Percentiles rank a stretch among this genome's conserved stretches.
phyloP scores from a whole-genome alignment of 2,329 filamentous ascomycete genomes.

The Curvularia sp. region DNA sequence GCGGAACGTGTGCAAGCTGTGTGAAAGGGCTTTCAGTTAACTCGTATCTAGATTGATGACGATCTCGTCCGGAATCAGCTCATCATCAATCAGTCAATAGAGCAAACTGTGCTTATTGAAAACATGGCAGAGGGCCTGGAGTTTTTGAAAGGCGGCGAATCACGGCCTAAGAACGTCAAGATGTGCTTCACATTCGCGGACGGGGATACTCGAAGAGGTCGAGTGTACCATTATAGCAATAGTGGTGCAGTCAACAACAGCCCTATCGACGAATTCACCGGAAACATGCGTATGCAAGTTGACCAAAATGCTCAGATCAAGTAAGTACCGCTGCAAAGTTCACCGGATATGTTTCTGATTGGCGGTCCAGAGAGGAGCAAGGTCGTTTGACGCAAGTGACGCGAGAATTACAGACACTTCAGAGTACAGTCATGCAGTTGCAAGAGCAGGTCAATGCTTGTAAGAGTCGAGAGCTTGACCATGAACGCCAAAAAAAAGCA shows the following conservation, averaged over 20 bases:
- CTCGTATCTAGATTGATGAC: conserved; percentile 71
- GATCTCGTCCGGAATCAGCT: conserved; percentile 79
- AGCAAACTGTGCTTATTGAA: conserved; percentile 81
- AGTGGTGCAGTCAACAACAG: conserved; percentile 59
- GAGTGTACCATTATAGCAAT: conserved; percentile 51
- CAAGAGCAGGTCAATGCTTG: conserved; percentile 56
- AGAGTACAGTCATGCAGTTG: conserved; percentile 43
- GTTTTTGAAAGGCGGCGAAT: conserved; percentile 68
- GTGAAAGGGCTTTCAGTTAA: conserved; percentile 4
- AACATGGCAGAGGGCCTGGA: conserved; percentile 70
- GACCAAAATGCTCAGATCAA: conserved; percentile 73
- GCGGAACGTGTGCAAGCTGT: conserved; percentile 3
- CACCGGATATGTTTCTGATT: conserved; percentile 11
- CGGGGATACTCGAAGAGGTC: conserved; percentile 66
- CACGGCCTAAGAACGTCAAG: conserved; percentile 69
- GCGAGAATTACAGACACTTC: conserved; percentile 42
- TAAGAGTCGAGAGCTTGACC: conserved; percentile 58
- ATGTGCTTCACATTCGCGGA: conserved; percentile 75
- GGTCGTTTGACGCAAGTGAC: conserved; percentile 60
- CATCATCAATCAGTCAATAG: conserved; percentile 82
- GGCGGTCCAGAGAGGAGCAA: conserved; percentile 50
- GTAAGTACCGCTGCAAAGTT: conserved; percentile 36
- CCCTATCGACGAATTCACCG: conserved; percentile 61
- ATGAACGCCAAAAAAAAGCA: conserved; percentile 57
- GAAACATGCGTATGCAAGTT: conserved; percentile 77